phyloP scores from a whole-genome alignment of 345 rosid species.

The Brassica rapa region DNA sequence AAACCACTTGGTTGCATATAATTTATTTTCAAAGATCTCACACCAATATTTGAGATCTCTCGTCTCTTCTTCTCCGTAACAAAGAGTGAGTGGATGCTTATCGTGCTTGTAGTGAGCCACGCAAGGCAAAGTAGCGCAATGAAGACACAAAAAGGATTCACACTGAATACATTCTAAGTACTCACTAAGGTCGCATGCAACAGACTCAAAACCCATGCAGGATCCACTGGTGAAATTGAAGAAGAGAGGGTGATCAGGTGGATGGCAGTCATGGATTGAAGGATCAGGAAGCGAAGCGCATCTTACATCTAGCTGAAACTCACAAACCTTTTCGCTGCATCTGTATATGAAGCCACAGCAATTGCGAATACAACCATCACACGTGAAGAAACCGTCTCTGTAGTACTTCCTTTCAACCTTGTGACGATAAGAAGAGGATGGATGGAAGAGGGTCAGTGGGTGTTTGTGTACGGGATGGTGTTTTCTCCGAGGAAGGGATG shows the following conservation, averaged over 20 bases:
- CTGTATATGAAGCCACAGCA: not conserved
- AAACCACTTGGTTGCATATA: not conserved
- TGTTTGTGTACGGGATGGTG: not conserved
- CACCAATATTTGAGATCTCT: not conserved
- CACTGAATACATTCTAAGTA: not conserved
- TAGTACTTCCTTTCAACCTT: not conserved
- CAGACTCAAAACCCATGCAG: not conserved
- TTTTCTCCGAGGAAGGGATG: not conserved
- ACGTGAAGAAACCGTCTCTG: not conserved
- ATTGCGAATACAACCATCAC: not conserved
- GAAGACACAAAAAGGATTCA: not conserved
- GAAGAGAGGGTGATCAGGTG: not conserved
- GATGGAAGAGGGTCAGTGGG: not conserved
- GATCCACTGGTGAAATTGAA: not conserved
- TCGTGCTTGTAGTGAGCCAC: slow-evolving; percentile 3
- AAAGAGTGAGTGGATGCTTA: slow-evolving; percentile 1
- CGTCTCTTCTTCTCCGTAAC: not conserved
- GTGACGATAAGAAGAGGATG: not conserved
- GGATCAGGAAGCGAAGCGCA: not conserved
- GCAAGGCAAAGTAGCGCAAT: not conserved
- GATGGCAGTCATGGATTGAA: not conserved
- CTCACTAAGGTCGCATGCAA: not conserved
- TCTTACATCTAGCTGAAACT: not conserved
- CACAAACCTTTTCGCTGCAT: not conserved
- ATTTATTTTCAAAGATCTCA: not conserved